phyloP scores from a whole-genome alignment of 192 early-diverging fungal species.

The Phycomyces blakesleeanus region DNA sequence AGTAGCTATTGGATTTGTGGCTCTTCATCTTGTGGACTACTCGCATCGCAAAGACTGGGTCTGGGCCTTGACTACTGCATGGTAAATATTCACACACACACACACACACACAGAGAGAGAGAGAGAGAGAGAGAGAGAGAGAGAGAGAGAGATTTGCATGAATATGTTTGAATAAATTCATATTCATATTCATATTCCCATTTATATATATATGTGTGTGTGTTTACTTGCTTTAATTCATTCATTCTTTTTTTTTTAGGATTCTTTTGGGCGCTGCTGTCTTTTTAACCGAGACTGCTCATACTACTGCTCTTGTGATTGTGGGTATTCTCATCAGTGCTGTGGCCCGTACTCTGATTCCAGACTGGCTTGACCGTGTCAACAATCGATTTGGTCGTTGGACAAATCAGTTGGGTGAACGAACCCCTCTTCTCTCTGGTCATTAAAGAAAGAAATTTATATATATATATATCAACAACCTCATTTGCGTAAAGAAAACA shows the following conservation, averaged over 20 bases:
- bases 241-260: constrained; percentile 15
- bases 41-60: constrained; percentile 36
- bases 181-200: too few relatives aligned
- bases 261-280: constrained; percentile 18
- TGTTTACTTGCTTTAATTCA: too few relatives aligned
- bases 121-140: not conserved
- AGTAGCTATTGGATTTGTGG: constrained; percentile 17
- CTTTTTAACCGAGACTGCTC: constrained; percentile 13
- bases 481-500: too few relatives aligned
- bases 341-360: constrained; percentile 26
- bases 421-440: constrained; percentile 26
- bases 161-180: too few relatives aligned
- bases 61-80: constrained; percentile 35
- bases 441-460: constrained; percentile 1
- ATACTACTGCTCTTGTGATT: constrained; percentile 26
- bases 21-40: constrained; percentile 33
- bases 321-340: constrained; percentile 34
- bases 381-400: constrained; percentile 24
- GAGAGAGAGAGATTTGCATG: not conserved
- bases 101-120: not conserved
- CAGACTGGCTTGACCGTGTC: constrained; percentile 17
- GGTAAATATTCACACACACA: constrained; percentile 7
- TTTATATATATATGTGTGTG: too few relatives aligned
- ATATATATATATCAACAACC: too few relatives aligned
- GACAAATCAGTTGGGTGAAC: constrained; percentile 29